Evolutionary conservation across 2,329 filamentous ascomycete genomes (phyloP), one percentile per base, ranked within the genome.

Genomic region (Apiospora saccharicola): DNA sequence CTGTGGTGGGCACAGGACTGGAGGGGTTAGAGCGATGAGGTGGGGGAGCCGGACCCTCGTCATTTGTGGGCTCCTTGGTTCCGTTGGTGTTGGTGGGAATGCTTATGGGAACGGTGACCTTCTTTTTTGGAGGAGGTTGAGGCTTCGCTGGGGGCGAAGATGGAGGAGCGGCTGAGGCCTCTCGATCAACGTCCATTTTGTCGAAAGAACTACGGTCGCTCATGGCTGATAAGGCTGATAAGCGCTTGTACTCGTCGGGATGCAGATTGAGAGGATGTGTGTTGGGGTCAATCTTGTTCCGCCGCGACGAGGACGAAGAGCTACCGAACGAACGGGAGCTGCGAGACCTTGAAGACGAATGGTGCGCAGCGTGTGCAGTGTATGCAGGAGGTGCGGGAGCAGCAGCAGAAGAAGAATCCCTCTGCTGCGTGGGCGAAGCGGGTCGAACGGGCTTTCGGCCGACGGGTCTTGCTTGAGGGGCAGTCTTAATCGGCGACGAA

Each of bases 191-290:
- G 76, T 96, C 93, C 92, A 96, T 95, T 73, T 78, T 81, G 72
- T 81, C 80, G 34, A 80, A 74, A 73, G 92, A 91, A 78, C 86
- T 89, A 75, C 89, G 85, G 75, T 87, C 86, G 77, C 85, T 90
- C 88, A 90, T 88, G 78, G 82, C 82, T 76, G 91, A 92, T 74
- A 94, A 87, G 77, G 88, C 88, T 68, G 92, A 94, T 72, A 93
- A 84, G 74, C 94, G 91, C 82, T 93, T 93, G 79, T 94, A 90
- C 87, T 98, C 92, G 85, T 98, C 95, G 67, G 95, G 95, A 2
- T 93, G 94, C 30, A 97, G 90, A 80, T 98, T 98, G 70, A 98
- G 89, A 51, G 96, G 96, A 82, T 98, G 95, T 3, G 91, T 92
- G 81, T 96, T 90, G 75, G 87, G 87, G 80, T 94, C 91, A 79